Base-by-base conservation (phyloP, 768 basidiomycete genomes). In the Hericium erinaceus region DNA sequence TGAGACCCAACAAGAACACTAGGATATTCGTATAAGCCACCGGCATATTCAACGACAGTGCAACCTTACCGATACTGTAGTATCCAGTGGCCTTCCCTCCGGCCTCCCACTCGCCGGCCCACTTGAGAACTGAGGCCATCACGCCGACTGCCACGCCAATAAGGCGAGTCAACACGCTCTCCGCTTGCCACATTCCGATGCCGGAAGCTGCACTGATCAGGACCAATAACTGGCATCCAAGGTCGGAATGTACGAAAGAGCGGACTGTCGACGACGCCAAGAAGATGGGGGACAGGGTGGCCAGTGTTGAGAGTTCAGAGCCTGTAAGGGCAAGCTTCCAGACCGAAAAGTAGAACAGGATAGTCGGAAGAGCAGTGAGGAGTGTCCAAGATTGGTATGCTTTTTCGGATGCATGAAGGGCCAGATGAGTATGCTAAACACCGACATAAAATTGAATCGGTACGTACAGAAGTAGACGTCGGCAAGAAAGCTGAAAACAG, bases 311-410 rank as follows among this genome's bases (percentile, higher is more conserved):
- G 15, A 90, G 75, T 66, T 95, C 93, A 39, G 85, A 81, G 4
- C 93, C 93, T 11, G 88, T 82, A 33, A 95, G 77, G 26, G 87
- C 90, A 16, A 94, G 83, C 66, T 91, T 80, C 92, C 92, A 94
- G 18, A 95, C 83, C 24, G 89, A 92, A 73, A 92, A 95, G 71
- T 94, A 95, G 74, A 95, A 95, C 3, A 95, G 75, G 3, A 88
- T 83, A 1, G 87, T 84, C 6, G 85, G 80, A 18, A 93, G 80
- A 3, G 83, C 78, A 1, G 92, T 94, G 67, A 89, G 83, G 51
- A 89, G 77, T 1, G 91, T 88, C 88, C 89, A 92, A 69, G 86
- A 90, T 16, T 87, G 73, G 65, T 84, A 91, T 4, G 87, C 89
- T 91, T 57, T 11, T 33, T 59, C 50, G 51, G 26, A 33, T 33